A percentile compares a stretch with the other conserved stretches of the same genome.
Evolutionary conservation across 108 stramenopile genomes (phyloP).

Genomic region (Discostella pseudostelligera): DNA sequence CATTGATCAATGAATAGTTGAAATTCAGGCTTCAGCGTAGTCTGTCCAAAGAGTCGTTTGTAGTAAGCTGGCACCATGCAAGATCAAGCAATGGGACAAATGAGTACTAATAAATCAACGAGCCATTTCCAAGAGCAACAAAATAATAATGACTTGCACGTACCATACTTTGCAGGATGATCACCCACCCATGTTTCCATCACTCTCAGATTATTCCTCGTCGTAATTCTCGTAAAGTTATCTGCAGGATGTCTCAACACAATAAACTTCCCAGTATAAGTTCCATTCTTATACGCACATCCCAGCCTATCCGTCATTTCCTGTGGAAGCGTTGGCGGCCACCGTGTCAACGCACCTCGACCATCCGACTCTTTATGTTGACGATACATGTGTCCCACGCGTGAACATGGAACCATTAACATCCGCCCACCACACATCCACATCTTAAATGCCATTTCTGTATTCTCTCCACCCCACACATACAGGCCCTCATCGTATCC

Average conservation of each 20-base stretch:
- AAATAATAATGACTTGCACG: neutral
- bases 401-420: slow-evolving; percentile 55
- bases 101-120: neutral
- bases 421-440: slow-evolving; percentile 60
- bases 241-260: slow-evolving; percentile 47
- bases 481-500: slow-evolving; percentile 53
- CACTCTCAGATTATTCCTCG: slow-evolving; percentile 52
- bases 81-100: neutral
- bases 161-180: slow-evolving; percentile 38
- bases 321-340: slow-evolving; percentile 45
- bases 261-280: slow-evolving; percentile 30
- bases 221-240: slow-evolving; percentile 45
- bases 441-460: slow-evolving; percentile 53
- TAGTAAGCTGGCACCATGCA: slow-evolving; percentile 19
- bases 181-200: slow-evolving; percentile 51
- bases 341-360: slow-evolving; percentile 40
- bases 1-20: slow-evolving; percentile 40
- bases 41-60: slow-evolving; percentile 36
- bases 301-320: slow-evolving; percentile 41
- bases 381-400: slow-evolving; percentile 50
- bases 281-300: slow-evolving; percentile 41
- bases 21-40: slow-evolving; percentile 45
- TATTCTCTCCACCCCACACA: slow-evolving; percentile 62
- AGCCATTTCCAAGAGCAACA: neutral
- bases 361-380: slow-evolving; percentile 42